phyloP scores from a whole-genome alignment of 2,329 filamentous ascomycete genomes.

The Fusarium scirpi region DNA sequence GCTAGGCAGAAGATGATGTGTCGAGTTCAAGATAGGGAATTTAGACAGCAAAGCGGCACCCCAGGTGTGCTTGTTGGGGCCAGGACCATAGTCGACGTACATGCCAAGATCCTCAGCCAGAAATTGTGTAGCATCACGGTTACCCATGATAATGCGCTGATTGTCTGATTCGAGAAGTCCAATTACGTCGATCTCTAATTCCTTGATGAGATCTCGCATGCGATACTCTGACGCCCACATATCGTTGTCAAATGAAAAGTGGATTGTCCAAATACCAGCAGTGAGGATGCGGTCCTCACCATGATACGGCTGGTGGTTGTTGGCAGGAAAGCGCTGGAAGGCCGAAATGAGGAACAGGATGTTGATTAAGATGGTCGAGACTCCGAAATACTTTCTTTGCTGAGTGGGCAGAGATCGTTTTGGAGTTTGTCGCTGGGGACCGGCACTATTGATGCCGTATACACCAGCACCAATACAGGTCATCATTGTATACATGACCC shows the following conservation, averaged over 20 bases:
- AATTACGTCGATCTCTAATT: constrained; percentile 96
- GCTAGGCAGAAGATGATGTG: constrained; percentile 92
- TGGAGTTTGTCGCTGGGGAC: constrained; percentile 55
- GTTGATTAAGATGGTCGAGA: constrained; percentile 79
- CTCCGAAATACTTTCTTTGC: constrained; percentile 65
- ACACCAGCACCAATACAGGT: constrained; percentile 85
- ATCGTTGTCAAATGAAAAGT: constrained; percentile 97
- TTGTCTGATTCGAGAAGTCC: constrained; percentile 94
- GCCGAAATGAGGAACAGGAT: constrained; percentile 82
- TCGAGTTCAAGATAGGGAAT: constrained; percentile 97
- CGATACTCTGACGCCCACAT: constrained; percentile 98
- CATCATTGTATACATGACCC: constrained; percentile 92
- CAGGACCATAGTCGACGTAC: constrained; percentile 98
- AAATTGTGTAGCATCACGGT: constrained; percentile 94
- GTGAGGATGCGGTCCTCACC: constrained; percentile 88
- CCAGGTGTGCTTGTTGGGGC: constrained; percentile 99
- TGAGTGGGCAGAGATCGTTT: constrained; percentile 52
- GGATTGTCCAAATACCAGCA: constrained; percentile 97
- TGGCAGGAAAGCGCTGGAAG: constrained; percentile 90
- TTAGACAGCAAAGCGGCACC: constrained; percentile 92
- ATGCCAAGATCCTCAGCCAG: constrained; percentile 96
- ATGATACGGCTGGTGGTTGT: constrained; percentile 93
- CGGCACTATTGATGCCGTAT: constrained; percentile 73
- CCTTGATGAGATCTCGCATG: constrained; percentile 90
- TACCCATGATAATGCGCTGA: constrained; percentile 99